A percentile compares a stretch with the other conserved stretches of the same genome.
phyloP scores from a whole-genome alignment of 1,139 yeast species.

The Zygotorulaspora mrakii region DNA sequence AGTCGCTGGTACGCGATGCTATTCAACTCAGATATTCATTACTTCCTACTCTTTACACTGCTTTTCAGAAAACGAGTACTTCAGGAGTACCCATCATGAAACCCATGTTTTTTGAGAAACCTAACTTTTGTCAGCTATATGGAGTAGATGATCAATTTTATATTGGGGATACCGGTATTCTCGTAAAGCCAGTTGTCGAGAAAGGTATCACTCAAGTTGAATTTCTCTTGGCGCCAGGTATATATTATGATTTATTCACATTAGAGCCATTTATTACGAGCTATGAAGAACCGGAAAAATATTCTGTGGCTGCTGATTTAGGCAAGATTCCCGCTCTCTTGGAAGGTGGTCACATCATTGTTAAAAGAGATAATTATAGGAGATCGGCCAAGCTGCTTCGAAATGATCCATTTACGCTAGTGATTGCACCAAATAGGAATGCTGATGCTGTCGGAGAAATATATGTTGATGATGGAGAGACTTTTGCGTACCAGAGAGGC shows the following conservation, averaged over 20 bases:
- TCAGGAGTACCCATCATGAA: slow-evolving; percentile 68
- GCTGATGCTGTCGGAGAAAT: slow-evolving; percentile 58
- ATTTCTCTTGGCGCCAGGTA: slow-evolving; percentile 61
- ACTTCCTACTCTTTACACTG: slow-evolving; percentile 76
- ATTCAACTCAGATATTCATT: slow-evolving; percentile 68
- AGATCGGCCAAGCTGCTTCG: slow-evolving; percentile 75
- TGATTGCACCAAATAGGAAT: slow-evolving; percentile 53
- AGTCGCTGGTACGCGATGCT: slow-evolving; percentile 65
- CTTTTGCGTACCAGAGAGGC: slow-evolving; percentile 55
- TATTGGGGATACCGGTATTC: slow-evolving; percentile 65
- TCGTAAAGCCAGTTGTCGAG: slow-evolving; percentile 78
- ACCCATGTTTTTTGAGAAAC: slow-evolving; percentile 69
- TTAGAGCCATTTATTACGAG: slow-evolving; percentile 41
- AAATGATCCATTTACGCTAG: slow-evolving; percentile 77
- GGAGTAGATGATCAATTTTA: slow-evolving; percentile 80
- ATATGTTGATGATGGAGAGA: slow-evolving; percentile 82
- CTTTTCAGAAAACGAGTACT: slow-evolving; percentile 61
- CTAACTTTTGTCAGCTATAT: slow-evolving; percentile 47
- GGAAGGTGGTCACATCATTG: slow-evolving; percentile 73
- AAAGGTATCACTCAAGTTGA: slow-evolving; percentile 46
- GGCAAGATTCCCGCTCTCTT: slow-evolving; percentile 67
- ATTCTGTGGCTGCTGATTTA: slow-evolving; percentile 47
- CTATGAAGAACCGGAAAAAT: slow-evolving; percentile 33
- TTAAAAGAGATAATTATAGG: slow-evolving; percentile 69
- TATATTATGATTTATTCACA: slow-evolving; percentile 56